Evolutionary conservation across 2,329 filamentous ascomycete genomes (phyloP).

Genomic region (Phialophora chinensis): DNA sequence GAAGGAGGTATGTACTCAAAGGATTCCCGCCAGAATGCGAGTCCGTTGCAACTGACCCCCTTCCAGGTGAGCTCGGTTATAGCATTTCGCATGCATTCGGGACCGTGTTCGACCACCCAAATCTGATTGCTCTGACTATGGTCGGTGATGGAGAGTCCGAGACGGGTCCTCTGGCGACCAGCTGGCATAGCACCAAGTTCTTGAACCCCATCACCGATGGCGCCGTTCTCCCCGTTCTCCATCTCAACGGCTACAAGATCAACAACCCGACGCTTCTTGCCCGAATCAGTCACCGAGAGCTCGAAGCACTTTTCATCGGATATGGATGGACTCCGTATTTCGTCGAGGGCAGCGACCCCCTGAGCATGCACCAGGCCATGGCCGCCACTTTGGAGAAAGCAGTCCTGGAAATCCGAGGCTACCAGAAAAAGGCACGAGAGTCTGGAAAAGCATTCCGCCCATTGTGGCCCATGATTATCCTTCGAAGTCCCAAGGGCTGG

Average conservation of each 20-base stretch:
- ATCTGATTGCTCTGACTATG: slow-evolving; percentile 77
- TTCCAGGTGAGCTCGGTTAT: slow-evolving; percentile 70
- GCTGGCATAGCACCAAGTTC: slow-evolving; percentile 84
- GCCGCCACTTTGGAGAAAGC: slow-evolving; percentile 75
- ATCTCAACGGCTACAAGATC: slow-evolving; percentile 86
- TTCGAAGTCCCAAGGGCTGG: slow-evolving; percentile 81
- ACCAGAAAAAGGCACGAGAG: slow-evolving; percentile 74
- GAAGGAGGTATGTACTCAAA: slow-evolving; percentile 65
- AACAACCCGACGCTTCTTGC: slow-evolving; percentile 78
- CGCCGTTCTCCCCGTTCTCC: slow-evolving; percentile 76
- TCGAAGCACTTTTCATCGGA: slow-evolving; percentile 71
- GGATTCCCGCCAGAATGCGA: background rate
- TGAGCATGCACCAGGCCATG: slow-evolving; percentile 83
- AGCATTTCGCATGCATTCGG: slow-evolving; percentile 80
- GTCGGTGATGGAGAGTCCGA: slow-evolving; percentile 83
- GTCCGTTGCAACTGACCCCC: background rate
- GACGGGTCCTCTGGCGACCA: slow-evolving; percentile 77
- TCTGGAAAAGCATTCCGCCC: slow-evolving; percentile 72
- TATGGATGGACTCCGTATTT: slow-evolving; percentile 83
- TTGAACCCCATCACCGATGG: slow-evolving; percentile 79
- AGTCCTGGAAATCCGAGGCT: slow-evolving; percentile 70
- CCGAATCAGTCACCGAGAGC: slow-evolving; percentile 74
- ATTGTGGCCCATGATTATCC: slow-evolving; percentile 78
- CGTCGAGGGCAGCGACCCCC: slow-evolving; percentile 75
- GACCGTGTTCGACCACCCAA: slow-evolving; percentile 74